These are phyloP conservation scores for Cyberlindnera euphorbiiphila DNA, from an alignment of 805 yeast species.

Conservation along the genomic window DNA sequence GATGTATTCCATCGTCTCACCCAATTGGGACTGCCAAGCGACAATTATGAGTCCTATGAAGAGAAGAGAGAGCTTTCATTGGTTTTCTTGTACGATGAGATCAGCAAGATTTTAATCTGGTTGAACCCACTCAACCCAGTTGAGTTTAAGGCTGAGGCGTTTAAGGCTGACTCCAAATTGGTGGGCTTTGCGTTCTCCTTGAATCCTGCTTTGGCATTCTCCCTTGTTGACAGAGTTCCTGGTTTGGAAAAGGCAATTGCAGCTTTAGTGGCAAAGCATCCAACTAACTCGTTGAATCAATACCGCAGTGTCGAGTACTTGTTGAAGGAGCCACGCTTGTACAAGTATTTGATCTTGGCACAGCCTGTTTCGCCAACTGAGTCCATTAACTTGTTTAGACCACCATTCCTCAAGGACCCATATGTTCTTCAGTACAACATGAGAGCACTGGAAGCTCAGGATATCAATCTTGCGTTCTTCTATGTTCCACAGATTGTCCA, in stretches of 20 bases:
- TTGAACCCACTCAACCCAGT: conserved; percentile 38
- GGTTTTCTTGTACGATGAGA: conserved; percentile 72
- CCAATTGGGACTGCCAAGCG: conserved; percentile 18
- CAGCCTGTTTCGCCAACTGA: conserved; percentile 75
- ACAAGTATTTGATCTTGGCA: conserved; percentile 23
- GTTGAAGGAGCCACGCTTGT: conserved; percentile 26
- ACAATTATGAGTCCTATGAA: conserved; percentile 25
- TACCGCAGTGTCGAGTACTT: conserved; percentile 60
- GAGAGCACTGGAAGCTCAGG: conserved; percentile 84
- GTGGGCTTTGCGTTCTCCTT: conserved; percentile 57
- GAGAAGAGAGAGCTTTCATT: conserved; percentile 52
- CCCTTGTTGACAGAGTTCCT: conserved; percentile 59
- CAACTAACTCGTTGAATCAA: conserved; percentile 52
- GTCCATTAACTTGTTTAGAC: conserved; percentile 78
- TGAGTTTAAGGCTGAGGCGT: conserved; percentile 31
- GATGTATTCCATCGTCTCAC: conserved; percentile 37
- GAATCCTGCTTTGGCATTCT: conserved; percentile 70
- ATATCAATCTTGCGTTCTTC: conserved; percentile 84
- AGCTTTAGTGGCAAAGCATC: conserved; percentile 47
- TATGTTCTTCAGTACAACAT: conserved; percentile 79
- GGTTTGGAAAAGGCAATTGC: conserved; percentile 34
- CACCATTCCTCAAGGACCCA: conserved; percentile 62
- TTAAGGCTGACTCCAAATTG: conserved; percentile 34
- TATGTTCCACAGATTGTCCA: conserved; percentile 99
- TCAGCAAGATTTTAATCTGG: conserved; percentile 74